phyloP scores from a whole-genome alignment of 2,329 filamentous ascomycete genomes.

The Chaetomium olivaceum region DNA sequence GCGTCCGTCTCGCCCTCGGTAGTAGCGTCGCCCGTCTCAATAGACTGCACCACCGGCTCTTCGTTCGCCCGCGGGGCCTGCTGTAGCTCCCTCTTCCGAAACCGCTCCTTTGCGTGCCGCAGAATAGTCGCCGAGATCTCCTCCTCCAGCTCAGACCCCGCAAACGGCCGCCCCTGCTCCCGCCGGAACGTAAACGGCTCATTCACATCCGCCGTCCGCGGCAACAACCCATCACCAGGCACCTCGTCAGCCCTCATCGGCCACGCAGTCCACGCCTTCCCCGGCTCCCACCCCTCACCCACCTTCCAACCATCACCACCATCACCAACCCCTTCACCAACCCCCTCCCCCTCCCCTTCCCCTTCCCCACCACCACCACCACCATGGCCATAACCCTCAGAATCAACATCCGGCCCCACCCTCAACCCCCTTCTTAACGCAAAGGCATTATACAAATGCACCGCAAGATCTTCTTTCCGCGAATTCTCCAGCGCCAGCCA shows the following conservation, averaged over 20 bases:
- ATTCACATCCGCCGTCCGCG: conserved; percentile 46
- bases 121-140: conserved; percentile 67
- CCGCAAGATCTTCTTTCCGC: conserved; percentile 65
- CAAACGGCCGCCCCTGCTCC: conserved; percentile 41
- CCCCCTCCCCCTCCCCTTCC: conserved; percentile 41
- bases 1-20: conserved; percentile 18
- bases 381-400: background rate
- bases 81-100: conserved; percentile 44
- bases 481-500: conserved; percentile 63
- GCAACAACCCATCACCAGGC: conserved; percentile 56
- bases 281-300: conserved; percentile 49
- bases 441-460: conserved; percentile 79
- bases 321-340: background rate
- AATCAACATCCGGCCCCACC: conserved; percentile 6
- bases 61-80: background rate
- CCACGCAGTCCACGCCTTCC: conserved; percentile 80
- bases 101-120: conserved; percentile 66
- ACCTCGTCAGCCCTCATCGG: conserved; percentile 66
- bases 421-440: conserved; percentile 50
- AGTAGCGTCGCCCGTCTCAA: conserved; percentile 17
- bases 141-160: conserved; percentile 68
- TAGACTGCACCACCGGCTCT: conserved; percentile 16
- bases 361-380: conserved; percentile 16
- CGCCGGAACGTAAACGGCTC: conserved; percentile 55
- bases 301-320: conserved; percentile 16